Percentiles rank a stretch among this genome's conserved stretches.
These are phyloP conservation scores for Coemansia sp. DNA, from an alignment of 192 early-diverging fungal species.

Conservation along the genomic window DNA sequence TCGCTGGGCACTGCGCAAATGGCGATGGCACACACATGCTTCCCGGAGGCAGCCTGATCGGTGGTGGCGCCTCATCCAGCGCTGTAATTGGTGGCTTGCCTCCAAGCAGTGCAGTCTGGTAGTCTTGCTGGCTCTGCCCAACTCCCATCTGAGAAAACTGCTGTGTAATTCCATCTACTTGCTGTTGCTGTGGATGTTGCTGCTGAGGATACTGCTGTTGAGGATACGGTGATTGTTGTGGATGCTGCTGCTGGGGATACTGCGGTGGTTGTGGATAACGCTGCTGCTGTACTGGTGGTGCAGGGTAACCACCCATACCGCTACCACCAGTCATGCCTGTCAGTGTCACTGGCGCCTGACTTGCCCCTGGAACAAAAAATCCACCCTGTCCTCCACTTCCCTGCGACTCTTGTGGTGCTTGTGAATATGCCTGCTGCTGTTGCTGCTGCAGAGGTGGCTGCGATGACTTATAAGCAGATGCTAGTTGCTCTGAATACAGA, in stretches of 20 bases:
- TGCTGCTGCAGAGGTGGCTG: constrained; percentile 20
- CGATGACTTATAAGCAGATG: constrained; percentile 17
- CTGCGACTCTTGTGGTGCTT: not conserved
- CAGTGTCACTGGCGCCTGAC: constrained; percentile 13
- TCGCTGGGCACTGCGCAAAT: constrained; percentile 65
- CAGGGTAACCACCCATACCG: not conserved
- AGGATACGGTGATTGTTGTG: not conserved
- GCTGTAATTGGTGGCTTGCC: constrained; percentile 41
- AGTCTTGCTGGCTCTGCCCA: constrained; percentile 25
- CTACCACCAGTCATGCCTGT: not conserved
- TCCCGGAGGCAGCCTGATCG: constrained; percentile 46
- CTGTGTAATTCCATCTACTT: constrained; percentile 38
- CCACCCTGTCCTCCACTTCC: constrained; percentile 14
- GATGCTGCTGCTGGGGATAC: constrained; percentile 2
- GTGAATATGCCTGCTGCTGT: constrained; percentile 9
- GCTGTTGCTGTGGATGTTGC: constrained; percentile 8
- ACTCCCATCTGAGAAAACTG: constrained; percentile 49
- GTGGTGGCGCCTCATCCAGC: constrained; percentile 42
- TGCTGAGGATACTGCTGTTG: constrained; percentile 13
- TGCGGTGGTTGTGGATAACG: constrained; percentile 1
- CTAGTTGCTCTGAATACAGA: constrained; percentile 40
- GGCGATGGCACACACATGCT: constrained; percentile 42
- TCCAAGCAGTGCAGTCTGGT: constrained; percentile 35
- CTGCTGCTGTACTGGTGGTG: constrained; percentile 5
- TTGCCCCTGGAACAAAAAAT: constrained; percentile 50